phyloP scores from a whole-genome alignment of 2,329 filamentous ascomycete species.

The Colletotrichum sp. region DNA sequence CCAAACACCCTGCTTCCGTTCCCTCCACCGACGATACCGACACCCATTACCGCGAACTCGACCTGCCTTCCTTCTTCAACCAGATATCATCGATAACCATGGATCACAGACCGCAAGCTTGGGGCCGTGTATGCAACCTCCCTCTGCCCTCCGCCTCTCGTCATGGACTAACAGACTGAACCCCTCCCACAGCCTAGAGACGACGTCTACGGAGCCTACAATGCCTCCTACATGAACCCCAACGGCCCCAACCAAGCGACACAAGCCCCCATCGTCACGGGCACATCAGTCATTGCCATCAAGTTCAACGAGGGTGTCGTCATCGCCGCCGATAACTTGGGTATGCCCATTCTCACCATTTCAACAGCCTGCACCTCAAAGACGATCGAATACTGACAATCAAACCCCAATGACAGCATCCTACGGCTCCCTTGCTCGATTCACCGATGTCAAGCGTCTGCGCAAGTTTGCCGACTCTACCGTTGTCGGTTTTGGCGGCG shows the following conservation, averaged over 20 bases:
- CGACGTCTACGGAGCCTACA: constrained; percentile 95
- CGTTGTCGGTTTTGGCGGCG: constrained; percentile 92
- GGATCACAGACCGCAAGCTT: constrained; percentile 76
- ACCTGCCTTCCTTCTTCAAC: not conserved
- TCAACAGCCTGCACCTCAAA: not conserved
- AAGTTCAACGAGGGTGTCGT: constrained; percentile 98
- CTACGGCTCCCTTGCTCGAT: constrained; percentile 95
- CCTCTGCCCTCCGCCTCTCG: constrained; percentile 21
- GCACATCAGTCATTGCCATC: constrained; percentile 91
- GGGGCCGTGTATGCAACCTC: constrained; percentile 66
- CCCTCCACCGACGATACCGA: constrained; percentile 13
- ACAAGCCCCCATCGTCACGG: constrained; percentile 91
- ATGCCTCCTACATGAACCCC: constrained; percentile 80
- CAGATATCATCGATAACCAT: constrained; percentile 43
- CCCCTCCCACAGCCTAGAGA: constrained; percentile 77
- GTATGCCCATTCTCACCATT: constrained; percentile 52
- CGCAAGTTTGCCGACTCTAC: constrained; percentile 84
- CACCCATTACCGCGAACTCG: not conserved
- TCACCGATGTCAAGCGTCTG: constrained; percentile 95
- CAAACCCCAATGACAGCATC: constrained; percentile 67
- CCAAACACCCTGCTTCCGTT: not conserved
- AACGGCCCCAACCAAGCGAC: constrained; percentile 82
- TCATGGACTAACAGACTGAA: constrained; percentile 20
- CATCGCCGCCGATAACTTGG: constrained; percentile 95
- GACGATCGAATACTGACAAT: constrained; percentile 4